Evolutionary conservation across 1,284 basidiomycete species (phyloP).

Genomic region (Sanghuangporus weigelae): DNA sequence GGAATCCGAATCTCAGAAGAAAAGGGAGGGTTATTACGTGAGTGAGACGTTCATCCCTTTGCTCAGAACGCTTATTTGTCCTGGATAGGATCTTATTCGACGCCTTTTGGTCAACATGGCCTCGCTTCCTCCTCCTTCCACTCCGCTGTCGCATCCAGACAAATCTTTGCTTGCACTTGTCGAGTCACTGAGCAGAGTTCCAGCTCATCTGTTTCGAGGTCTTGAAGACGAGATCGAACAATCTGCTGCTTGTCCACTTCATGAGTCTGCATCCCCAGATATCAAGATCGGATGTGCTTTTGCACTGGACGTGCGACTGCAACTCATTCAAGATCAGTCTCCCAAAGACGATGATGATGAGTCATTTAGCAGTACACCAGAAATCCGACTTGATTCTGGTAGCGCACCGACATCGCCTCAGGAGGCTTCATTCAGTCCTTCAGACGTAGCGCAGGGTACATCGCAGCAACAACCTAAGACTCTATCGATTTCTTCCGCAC

Average conservation of each 20-base stretch:
- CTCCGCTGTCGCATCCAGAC: conserved; percentile 41
- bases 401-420: conserved; percentile 34
- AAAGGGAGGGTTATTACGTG: conserved; percentile 69
- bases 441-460: conserved; percentile 29
- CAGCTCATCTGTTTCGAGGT: conserved; percentile 43
- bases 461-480: conserved; percentile 27
- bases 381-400: conserved; percentile 39
- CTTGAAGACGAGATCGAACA: conserved; percentile 50
- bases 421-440: conserved; percentile 22
- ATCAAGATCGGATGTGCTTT: conserved; percentile 45
- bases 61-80: not conserved
- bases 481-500: conserved; percentile 40
- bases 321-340: conserved; percentile 34
- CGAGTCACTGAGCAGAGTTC: conserved; percentile 54
- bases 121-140: conserved; percentile 40
- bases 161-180: conserved; percentile 43
- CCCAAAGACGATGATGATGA: conserved; percentile 21
- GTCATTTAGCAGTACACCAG: conserved; percentile 36
- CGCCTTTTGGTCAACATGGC: conserved; percentile 54
- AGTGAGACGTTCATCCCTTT: conserved; percentile 21
- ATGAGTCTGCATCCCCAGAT: conserved; percentile 41
- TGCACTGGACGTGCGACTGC: conserved; percentile 50
- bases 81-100: conserved; percentile 56
- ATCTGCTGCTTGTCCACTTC: conserved; percentile 45
- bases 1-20: conserved; percentile 51